A percentile compares a stretch with the other conserved stretches of the same genome.
Evolutionary conservation across 139 green algal genomes (phyloP).

Genomic region (Chlamydomonas sp.): DNA sequence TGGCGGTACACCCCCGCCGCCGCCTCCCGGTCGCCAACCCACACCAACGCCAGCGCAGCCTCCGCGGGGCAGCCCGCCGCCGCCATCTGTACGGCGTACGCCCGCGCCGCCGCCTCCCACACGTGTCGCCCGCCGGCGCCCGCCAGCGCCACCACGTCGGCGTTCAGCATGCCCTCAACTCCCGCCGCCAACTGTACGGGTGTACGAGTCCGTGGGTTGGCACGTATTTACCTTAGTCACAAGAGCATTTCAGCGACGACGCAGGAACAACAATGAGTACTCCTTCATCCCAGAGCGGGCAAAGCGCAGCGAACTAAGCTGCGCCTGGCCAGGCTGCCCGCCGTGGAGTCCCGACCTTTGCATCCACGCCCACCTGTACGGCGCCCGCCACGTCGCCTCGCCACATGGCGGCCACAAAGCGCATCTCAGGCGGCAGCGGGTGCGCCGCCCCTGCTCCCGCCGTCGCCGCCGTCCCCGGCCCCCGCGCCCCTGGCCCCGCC

Average conservation of each 20-base stretch:
- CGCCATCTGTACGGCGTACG: slow-evolving; percentile 18
- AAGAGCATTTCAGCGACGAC: too few species aligned
- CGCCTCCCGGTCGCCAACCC: slow-evolving; percentile 1
- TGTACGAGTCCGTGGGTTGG: too few species aligned
- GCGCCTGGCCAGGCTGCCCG: too few species aligned
- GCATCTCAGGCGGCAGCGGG: neutral
- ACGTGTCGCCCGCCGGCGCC: neutral
- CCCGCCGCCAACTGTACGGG: slow-evolving; percentile 12
- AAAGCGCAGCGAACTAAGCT: too few species aligned
- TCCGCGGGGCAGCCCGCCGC: neutral
- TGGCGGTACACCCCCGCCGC: slow-evolving; percentile 6
- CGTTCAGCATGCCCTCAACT: slow-evolving; percentile 16
- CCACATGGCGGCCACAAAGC: slow-evolving; percentile 23
- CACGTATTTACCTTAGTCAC: too few species aligned
- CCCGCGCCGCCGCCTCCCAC: slow-evolving; percentile 25
- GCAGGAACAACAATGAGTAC: too few species aligned
- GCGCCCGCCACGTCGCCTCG: slow-evolving; percentile 16
- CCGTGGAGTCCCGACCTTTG: too few species aligned
- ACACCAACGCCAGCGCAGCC: slow-evolving; percentile 30
- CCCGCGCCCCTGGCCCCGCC: neutral
- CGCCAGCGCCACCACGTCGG: slow-evolving; percentile 31
- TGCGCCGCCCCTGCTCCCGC: neutral
- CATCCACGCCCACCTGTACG: neutral
- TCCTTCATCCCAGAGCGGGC: too few species aligned
- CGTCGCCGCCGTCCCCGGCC: neutral